Evolutionary conservation across 2,329 filamentous ascomycete species (phyloP).

Genomic region (Arthrinium puccinioides): DNA sequence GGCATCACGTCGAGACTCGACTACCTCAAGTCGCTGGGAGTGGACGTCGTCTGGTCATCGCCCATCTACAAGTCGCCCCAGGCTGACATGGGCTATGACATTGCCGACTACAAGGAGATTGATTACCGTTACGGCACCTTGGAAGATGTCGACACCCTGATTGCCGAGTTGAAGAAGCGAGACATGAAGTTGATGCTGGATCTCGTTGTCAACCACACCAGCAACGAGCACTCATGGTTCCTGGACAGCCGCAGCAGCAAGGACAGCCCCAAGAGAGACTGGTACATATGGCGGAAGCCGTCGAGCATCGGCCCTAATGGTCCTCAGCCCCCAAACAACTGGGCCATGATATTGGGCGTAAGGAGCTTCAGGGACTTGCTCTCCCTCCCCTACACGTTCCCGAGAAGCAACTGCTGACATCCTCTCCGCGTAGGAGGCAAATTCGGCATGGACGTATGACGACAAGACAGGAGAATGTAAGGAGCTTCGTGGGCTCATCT

Average conservation of each 20-base stretch:
- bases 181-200: constrained; percentile 68
- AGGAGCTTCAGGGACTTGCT: too few species aligned
- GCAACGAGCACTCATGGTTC: constrained; percentile 66
- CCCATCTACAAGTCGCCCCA: constrained; percentile 60
- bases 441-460: constrained; percentile 63
- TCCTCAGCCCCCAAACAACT: constrained; percentile 69
- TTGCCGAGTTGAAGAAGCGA: constrained; percentile 50
- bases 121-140: constrained; percentile 61
- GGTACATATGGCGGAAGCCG: constrained; percentile 55
- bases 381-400: too few species aligned
- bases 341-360: constrained; percentile 56
- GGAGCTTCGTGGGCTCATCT: too few species aligned
- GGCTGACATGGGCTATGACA: constrained; percentile 65
- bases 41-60: constrained; percentile 61
- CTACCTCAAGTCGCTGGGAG: constrained; percentile 53
- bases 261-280: constrained; percentile 58
- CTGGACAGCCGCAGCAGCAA: constrained; percentile 55
- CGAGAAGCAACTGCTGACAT: too few species aligned
- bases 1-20: constrained; percentile 57
- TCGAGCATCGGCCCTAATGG: constrained; percentile 48
- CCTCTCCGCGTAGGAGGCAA: too few species aligned
- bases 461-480: constrained; percentile 64
- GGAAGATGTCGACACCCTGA: constrained; percentile 55
- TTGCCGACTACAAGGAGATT: constrained; percentile 60
- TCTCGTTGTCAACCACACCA: constrained; percentile 73